phyloP scores from a whole-genome alignment of 768 basidiomycete species.

The Boletus barrowsii region DNA sequence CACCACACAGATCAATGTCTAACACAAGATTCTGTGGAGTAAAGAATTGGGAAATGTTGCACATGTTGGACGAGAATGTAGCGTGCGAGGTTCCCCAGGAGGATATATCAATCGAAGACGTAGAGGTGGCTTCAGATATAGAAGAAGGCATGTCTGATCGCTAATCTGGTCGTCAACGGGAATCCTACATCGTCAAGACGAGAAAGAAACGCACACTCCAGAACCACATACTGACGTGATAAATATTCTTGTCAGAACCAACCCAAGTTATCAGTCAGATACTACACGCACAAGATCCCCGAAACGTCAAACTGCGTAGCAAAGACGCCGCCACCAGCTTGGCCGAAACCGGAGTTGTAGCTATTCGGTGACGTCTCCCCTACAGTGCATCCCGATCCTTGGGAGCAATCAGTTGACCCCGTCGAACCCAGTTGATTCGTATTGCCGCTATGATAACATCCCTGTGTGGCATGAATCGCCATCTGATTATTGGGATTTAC shows the following conservation, averaged over 20 bases:
- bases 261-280: not conserved
- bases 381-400: slow-evolving; percentile 29
- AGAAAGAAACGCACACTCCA: slow-evolving; percentile 39
- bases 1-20: slow-evolving; percentile 54
- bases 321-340: slow-evolving; percentile 58
- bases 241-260: not conserved
- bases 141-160: slow-evolving; percentile 37
- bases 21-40: slow-evolving; percentile 49
- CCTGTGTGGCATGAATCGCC: slow-evolving; percentile 49
- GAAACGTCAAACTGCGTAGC: slow-evolving; percentile 65
- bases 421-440: slow-evolving; percentile 33
- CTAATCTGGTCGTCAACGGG: slow-evolving; percentile 24
- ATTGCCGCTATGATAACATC: slow-evolving; percentile 34
- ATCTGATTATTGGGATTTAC: slow-evolving; percentile 48
- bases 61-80: slow-evolving; percentile 37
- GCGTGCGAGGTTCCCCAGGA: slow-evolving; percentile 47
- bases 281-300: slow-evolving; percentile 44
- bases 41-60: slow-evolving; percentile 46
- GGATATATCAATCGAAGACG: slow-evolving; percentile 35
- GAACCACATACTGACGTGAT: slow-evolving; percentile 42
- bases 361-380: slow-evolving; percentile 31
- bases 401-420: slow-evolving; percentile 22
- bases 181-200: not conserved
- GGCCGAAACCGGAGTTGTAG: slow-evolving; percentile 19
- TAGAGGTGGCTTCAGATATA: slow-evolving; percentile 30